phyloP scores from a whole-genome alignment of 2,329 filamentous ascomycete species.

The Talaromyces sp. region DNA sequence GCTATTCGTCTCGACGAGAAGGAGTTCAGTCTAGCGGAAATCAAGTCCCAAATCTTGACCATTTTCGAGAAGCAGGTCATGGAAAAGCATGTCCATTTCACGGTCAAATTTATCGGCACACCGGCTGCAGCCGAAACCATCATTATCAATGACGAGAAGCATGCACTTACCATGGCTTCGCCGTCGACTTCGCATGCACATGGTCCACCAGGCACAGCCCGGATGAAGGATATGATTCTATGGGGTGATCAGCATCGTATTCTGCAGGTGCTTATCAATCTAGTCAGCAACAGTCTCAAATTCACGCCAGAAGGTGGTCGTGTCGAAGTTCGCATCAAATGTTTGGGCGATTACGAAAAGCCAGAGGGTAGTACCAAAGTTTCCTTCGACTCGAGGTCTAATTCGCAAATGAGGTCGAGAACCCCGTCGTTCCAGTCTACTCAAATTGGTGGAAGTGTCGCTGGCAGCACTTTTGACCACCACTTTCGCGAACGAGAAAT shows the following conservation, averaged over 20 bases:
- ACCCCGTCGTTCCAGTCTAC: slow-evolving; percentile 18
- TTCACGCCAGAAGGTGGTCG: slow-evolving; percentile 77
- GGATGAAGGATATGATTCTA: slow-evolving; percentile 78
- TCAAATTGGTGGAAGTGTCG: slow-evolving; percentile 26
- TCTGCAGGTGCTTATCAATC: slow-evolving; percentile 73
- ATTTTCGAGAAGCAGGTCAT: slow-evolving; percentile 89
- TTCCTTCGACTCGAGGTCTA: slow-evolving; percentile 35
- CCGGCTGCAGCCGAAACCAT: slow-evolving; percentile 31
- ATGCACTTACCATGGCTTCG: slow-evolving; percentile 11
- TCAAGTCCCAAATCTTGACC: slow-evolving; percentile 74
- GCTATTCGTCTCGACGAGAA: slow-evolving; percentile 76
- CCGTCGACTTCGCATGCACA: slow-evolving; percentile 49
- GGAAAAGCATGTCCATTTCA: slow-evolving; percentile 71
- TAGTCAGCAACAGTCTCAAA: slow-evolving; percentile 88
- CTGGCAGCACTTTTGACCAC: slow-evolving; percentile 8
- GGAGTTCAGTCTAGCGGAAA: slow-evolving; percentile 80
- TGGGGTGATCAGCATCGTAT: slow-evolving; percentile 94
- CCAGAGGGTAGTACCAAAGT: slow-evolving; percentile 48
- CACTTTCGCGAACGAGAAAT: slow-evolving; percentile 29
- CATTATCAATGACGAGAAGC: slow-evolving; percentile 20
- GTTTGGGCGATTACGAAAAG: slow-evolving; percentile 42
- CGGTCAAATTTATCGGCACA: slow-evolving; percentile 65
- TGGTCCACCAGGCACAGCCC: slow-evolving; percentile 63
- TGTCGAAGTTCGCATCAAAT: slow-evolving; percentile 73
- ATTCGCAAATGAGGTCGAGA: slow-evolving; percentile 18